Evolutionary conservation across 208 protist species (phyloP).

Genomic region (Entamoeba invadens): DNA sequence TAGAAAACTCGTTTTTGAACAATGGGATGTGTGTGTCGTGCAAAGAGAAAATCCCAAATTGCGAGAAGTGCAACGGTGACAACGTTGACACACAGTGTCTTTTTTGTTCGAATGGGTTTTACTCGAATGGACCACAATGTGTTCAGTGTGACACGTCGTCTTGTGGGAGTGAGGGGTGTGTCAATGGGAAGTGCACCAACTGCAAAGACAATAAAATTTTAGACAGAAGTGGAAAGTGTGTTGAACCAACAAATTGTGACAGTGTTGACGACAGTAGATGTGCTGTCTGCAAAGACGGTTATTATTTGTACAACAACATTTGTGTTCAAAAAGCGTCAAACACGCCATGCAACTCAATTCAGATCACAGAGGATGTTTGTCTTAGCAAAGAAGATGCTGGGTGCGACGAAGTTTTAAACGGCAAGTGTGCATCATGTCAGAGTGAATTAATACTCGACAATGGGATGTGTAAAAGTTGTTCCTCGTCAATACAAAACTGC

Average conservation of each 20-base stretch:
- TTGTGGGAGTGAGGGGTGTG: not conserved
- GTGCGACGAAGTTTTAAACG: no score
- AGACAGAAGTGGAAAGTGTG: not conserved
- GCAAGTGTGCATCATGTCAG: no score
- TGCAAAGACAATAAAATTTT: not conserved
- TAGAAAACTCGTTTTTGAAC: not conserved
- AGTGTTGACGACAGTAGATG: not conserved
- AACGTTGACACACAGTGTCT: not conserved
- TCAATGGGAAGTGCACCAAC: not conserved
- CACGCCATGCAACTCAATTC: no score
- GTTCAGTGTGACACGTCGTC: not conserved
- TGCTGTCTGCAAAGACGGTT: not conserved
- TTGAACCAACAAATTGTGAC: not conserved
- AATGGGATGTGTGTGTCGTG: not conserved
- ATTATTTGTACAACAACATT: not conserved
- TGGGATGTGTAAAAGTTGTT: no score
- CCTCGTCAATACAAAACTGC: no score
- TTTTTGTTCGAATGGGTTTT: not conserved
- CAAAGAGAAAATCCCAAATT: not conserved
- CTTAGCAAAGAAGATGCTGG: no score
- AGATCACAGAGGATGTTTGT: no score
- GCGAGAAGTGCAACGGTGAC: not conserved
- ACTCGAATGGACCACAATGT: not conserved
- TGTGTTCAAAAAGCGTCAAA: no score
- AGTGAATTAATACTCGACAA: no score